phyloP scores from a whole-genome alignment of 768 basidiomycete genomes.

The Suillus americanus region DNA sequence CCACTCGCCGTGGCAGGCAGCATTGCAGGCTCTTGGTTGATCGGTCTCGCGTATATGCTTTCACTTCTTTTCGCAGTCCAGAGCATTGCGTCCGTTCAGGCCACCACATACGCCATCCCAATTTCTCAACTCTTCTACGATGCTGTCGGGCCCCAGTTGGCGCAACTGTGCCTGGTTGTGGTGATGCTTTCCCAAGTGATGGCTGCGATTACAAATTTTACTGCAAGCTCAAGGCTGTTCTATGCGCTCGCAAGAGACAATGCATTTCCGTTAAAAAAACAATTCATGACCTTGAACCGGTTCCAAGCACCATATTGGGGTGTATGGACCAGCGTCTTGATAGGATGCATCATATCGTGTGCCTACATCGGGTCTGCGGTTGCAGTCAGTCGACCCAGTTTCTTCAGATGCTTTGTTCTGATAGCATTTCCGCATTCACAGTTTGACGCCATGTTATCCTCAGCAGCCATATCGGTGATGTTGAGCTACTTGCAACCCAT shows the following conservation, averaged over 20 bases:
- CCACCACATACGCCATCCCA: conserved; percentile 52
- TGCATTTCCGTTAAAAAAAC: conserved; percentile 45
- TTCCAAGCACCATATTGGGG: conserved; percentile 56
- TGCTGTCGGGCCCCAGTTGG: conserved; percentile 45
- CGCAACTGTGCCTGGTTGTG: conserved; percentile 51
- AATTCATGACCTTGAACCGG: conserved; percentile 50
- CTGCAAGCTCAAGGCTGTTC: conserved; percentile 55
- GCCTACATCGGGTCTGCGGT: conserved; percentile 58
- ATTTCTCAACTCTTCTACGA: conserved; percentile 60
- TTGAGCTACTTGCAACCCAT: conserved; percentile 58
- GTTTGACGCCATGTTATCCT: conserved; percentile 59
- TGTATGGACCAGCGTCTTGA: conserved; percentile 52
- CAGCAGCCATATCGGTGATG: conserved; percentile 58
- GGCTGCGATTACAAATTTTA: conserved; percentile 58
- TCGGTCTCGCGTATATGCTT: conserved; percentile 58
- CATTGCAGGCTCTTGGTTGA: conserved; percentile 55
- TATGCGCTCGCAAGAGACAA: conserved; percentile 58
- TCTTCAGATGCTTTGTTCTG: background rate
- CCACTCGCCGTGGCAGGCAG: conserved; percentile 55
- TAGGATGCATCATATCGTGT: conserved; percentile 55
- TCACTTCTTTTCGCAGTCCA: conserved; percentile 59
- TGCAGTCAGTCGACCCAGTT: conserved; percentile 38
- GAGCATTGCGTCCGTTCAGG: conserved; percentile 47
- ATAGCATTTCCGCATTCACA: conserved; percentile 10
- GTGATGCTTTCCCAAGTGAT: conserved; percentile 52